phyloP scores from a whole-genome alignment of 768 basidiomycete genomes.

The Hypholoma sublateritium region DNA sequence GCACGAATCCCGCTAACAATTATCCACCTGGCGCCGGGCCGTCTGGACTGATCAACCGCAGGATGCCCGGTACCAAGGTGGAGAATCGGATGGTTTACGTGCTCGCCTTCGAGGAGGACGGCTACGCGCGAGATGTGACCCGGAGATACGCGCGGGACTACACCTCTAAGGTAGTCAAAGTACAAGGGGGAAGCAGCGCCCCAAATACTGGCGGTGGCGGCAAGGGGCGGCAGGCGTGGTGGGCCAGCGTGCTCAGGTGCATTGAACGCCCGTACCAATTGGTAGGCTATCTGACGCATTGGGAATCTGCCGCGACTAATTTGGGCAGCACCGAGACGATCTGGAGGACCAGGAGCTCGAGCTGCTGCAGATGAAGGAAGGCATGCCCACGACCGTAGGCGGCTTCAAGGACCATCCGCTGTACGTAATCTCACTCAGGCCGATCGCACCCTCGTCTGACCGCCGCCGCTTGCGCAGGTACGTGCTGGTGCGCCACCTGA shows the following conservation, averaged over 20 bases:
- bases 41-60: constrained; percentile 13
- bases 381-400: constrained; percentile 86
- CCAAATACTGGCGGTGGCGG: constrained; percentile 43
- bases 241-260: constrained; percentile 64
- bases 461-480: constrained; percentile 29
- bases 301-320: constrained; percentile 7
- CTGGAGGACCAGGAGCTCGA: constrained; percentile 89
- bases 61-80: constrained; percentile 27
- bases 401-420: constrained; percentile 97
- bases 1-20: constrained; percentile 6
- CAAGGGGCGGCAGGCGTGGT: constrained; percentile 80
- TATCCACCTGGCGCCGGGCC: constrained; percentile 14
- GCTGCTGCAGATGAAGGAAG: constrained; percentile 74
- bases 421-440: constrained; percentile 40
- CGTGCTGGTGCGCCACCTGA: constrained; percentile 83
- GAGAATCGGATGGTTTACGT: constrained; percentile 94
- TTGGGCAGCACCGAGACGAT: constrained; percentile 81
- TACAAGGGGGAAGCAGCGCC: constrained; percentile 57
- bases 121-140: constrained; percentile 89
- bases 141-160: constrained; percentile 83
- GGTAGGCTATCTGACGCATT: constrained; percentile 42
- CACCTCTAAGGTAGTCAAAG: constrained; percentile 75
- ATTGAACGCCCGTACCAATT: constrained; percentile 80
- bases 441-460: not conserved
- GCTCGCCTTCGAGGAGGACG: constrained; percentile 92